Evolutionary conservation across 208 protist genomes (phyloP), one percentile per base, ranked within the genome.

Genomic region (Leishmania mexicana): DNA sequence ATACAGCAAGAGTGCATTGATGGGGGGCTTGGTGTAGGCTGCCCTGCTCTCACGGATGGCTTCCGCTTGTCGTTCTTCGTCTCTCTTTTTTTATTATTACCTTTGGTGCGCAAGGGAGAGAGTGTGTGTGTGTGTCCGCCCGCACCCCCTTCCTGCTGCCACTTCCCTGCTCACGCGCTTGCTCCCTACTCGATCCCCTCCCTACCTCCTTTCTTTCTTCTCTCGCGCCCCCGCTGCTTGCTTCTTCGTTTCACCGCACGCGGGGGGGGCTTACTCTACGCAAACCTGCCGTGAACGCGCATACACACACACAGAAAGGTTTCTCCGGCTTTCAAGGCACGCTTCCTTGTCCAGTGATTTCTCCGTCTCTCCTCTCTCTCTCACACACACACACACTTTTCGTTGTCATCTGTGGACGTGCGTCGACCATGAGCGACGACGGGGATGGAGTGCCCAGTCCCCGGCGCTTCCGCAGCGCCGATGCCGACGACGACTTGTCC

Each of bases 401-500:
- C n/a, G 2, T 60, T 19, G 15, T 38, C n/a, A 47, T 49, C 51
- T 54, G 49, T 35, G 72, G 3, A 19, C 51, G 54, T n/a, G 21
- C 28, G 35, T 35, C 79, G n/a, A 49, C 35, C 28, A 87, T 79
- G 84, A 75, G 75, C 70, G 79, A 80, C 67, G 57, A 60, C 13
- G 73, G 83, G 47, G 65, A 82, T 78, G 38, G 65, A n/a, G 17
- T 76, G 64, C 74, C 62, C 15, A 62, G 72, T 51, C 62, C 35
- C 17, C 79, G 80, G 42, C 80, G 74, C 62, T 81, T 85, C 38
- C 85, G 76, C 81, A 77, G 78, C 78, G 85, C 71, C 65, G 85
- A 81, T 68, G 88, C 89, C 2, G 87, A 88, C 51, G 75, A 53
- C 10, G 53, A 85, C 19, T 62, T 95, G 31, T 64, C 90, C 3